A percentile compares a stretch with the other conserved stretches of the same genome.
These are phyloP conservation scores for Stephanodiscus minutulus DNA, from an alignment of 108 stramenopile species.

Conservation along the genomic window DNA sequence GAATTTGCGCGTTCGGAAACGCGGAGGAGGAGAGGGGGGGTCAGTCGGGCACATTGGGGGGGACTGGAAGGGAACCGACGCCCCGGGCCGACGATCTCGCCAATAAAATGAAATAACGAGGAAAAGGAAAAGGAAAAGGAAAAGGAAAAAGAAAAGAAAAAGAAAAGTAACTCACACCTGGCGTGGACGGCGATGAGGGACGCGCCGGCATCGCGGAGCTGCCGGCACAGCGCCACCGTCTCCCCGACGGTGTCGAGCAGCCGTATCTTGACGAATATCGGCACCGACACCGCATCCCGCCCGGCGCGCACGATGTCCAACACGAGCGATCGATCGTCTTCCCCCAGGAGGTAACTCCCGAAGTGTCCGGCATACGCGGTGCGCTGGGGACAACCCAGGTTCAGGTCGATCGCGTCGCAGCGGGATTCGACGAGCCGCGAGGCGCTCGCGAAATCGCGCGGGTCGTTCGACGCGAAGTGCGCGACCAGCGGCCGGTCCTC, in stretches of 20 bases:
- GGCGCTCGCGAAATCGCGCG: constrained; percentile 70
- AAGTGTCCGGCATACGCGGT: constrained; percentile 93
- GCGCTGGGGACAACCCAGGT: constrained; percentile 93
- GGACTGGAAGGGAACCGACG: too few relatives aligned
- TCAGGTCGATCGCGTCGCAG: constrained; percentile 93
- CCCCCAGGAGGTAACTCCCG: constrained; percentile 84
- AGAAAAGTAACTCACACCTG: constrained; percentile 58
- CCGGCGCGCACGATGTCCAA: constrained; percentile 73
- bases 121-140: too few relatives aligned
- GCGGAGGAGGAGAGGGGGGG: neutral
- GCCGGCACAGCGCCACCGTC: constrained; percentile 70
- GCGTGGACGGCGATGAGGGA: constrained; percentile 90
- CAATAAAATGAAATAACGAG: neutral
- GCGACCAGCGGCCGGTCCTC: constrained; percentile 90
- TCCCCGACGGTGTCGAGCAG: constrained; percentile 83
- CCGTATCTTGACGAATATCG: constrained; percentile 92
- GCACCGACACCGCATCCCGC: constrained; percentile 51
- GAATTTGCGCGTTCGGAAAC: too few relatives aligned
- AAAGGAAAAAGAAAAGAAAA: too few relatives aligned
- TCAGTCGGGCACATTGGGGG: too few relatives aligned
- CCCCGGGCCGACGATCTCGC: too few relatives aligned
- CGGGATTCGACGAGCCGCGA: constrained; percentile 57
- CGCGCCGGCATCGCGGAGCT: constrained; percentile 85
- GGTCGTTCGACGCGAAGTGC: constrained; percentile 89
- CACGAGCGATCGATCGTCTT: constrained; percentile 75